phyloP scores from a whole-genome alignment of 1,284 basidiomycete genomes.

The Cryptococcus hybrid region DNA sequence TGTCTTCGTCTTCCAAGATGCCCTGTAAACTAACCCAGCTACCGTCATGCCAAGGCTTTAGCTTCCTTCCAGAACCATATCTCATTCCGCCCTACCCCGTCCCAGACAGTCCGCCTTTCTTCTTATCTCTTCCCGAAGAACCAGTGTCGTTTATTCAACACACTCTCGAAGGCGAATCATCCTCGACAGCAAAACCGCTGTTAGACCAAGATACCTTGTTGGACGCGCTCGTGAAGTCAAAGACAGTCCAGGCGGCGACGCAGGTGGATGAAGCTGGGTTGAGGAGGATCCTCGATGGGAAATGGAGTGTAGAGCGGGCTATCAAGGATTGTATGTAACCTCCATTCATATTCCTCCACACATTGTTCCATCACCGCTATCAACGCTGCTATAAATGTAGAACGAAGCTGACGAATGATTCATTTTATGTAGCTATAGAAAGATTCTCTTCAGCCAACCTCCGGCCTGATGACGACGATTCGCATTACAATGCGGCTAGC shows the following conservation, averaged over 20 bases:
- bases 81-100: slow-evolving; percentile 31
- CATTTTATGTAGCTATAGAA: slow-evolving; percentile 59
- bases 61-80: slow-evolving; percentile 34
- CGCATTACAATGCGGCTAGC: slow-evolving; percentile 72
- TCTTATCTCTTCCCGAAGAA: slow-evolving; percentile 34
- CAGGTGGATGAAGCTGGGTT: slow-evolving; percentile 62
- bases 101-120: slow-evolving; percentile 6
- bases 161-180: slow-evolving; percentile 35
- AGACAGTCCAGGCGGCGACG: slow-evolving; percentile 61
- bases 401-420: background rate
- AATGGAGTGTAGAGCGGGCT: slow-evolving; percentile 74
- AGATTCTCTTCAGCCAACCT: slow-evolving; percentile 59
- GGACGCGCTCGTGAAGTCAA: slow-evolving; percentile 56
- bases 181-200: slow-evolving; percentile 26
- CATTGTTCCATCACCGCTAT: background rate
- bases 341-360: background rate
- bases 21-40: background rate
- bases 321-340: slow-evolving; percentile 65
- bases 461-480: slow-evolving; percentile 60
- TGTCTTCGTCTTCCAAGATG: background rate
- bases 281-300: slow-evolving; percentile 55
- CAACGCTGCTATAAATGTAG: background rate
- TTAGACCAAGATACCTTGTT: slow-evolving; percentile 62
- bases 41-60: slow-evolving; percentile 18
- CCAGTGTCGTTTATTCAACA: slow-evolving; percentile 35